A percentile compares a stretch with the other conserved stretches of the same genome.
Evolutionary conservation across 1,139 yeast species (phyloP).

Genomic region (Blastobotrys illinoisensis): DNA sequence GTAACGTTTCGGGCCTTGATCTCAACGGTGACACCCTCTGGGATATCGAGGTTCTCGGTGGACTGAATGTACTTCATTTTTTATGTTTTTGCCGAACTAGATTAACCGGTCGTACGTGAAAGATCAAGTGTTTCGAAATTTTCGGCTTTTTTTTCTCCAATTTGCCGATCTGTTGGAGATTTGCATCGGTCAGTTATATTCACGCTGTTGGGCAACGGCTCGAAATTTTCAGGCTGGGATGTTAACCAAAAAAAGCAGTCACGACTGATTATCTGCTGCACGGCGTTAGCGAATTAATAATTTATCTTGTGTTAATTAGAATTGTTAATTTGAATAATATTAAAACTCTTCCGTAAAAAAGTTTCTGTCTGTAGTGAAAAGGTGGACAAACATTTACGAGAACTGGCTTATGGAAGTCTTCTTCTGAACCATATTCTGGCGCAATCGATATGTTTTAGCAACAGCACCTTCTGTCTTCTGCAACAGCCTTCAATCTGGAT

Average conservation of each 20-base stretch:
- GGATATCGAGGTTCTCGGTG: constrained; percentile 85
- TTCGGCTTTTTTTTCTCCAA: background rate
- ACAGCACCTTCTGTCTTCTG: too few species aligned
- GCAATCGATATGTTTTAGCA: too few species aligned
- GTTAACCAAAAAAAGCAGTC: constrained; percentile 1
- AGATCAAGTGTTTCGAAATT: background rate
- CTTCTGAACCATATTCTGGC: too few species aligned
- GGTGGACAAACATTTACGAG: too few species aligned
- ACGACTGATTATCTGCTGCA: background rate
- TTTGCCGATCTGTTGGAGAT: background rate
- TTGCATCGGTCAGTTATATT: background rate
- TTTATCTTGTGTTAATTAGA: background rate
- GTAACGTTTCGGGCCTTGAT: constrained; percentile 89
- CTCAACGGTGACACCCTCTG: constrained; percentile 88
- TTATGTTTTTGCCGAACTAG: constrained; percentile 6
- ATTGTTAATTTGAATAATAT: background rate
- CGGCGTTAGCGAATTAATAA: background rate
- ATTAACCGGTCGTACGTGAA: background rate
- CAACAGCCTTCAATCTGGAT: too few species aligned
- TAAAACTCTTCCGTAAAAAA: too few species aligned
- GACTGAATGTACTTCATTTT: constrained; percentile 92
- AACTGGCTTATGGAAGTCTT: too few species aligned
- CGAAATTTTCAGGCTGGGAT: background rate
- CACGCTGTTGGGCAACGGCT: background rate
- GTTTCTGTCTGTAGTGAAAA: too few species aligned